Base-by-base conservation (phyloP, 345 rosid genomes). In the Hypericum androsaemum region DNA sequence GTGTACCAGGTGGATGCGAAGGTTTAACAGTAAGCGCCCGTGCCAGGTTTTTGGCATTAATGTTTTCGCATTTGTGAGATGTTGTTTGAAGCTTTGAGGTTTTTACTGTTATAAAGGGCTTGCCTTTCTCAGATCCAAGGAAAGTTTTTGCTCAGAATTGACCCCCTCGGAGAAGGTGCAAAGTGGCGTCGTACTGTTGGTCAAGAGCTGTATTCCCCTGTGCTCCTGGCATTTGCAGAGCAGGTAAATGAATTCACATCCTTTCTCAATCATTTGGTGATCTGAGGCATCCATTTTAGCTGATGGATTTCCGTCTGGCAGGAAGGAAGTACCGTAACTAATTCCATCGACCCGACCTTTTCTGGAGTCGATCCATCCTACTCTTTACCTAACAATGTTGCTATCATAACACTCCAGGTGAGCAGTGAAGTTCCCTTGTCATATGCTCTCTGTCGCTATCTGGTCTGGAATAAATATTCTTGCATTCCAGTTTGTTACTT, bases 101-200 rank as follows among this genome's bases (percentile, higher is more conserved):
- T 22, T 22, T 22, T 22, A 22, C 32, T 22, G 32, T 1, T 22
- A 22, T 22, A 22, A 22, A 22, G 7, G 43, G 12, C 1, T 47
- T 37, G 3, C 15, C 12, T 70, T 68, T 64, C 71, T 56, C 72
- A 89, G 97, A 76, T 86, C 58, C 78, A 43, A 78, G 97, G 97
- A 56, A 89, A 83, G 70, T 74, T 53, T 65, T 83, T 80, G 46
- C 62, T 78, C 59, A 80, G 79, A 63, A 74, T 89, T 14, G 94
- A 86, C 64, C 81, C 66, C 37, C 64, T 71, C 44, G 95, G 97
- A 71, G 94, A 77, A 54, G 97, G 97, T 60, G 86, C 95, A 13
- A 86, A 77, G 64, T 89, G 97, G 97, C 94, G 97, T 50, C 84
- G 95, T 40, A 75, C 71, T 12, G 63, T 75, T 69, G 97, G 90